A percentile compares a stretch with the other conserved stretches of the same genome.
Evolutionary conservation across 176 grass and related monocot genomes (phyloP).

Genomic region (Oryza glumipatula): DNA sequence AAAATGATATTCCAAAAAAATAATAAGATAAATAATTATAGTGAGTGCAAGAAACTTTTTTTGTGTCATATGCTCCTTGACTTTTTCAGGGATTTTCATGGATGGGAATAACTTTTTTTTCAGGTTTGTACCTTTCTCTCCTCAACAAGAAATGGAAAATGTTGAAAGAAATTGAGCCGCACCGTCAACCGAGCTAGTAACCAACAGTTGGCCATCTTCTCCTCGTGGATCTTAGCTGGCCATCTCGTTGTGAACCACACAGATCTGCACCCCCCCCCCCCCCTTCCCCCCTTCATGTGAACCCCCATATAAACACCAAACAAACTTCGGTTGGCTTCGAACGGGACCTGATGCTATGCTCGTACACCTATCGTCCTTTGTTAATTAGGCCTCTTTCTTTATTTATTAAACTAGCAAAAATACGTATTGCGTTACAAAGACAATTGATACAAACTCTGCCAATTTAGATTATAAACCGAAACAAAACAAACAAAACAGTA

Average conservation of each 20-base stretch:
- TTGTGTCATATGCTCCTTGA: neutral
- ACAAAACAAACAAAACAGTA: too few species aligned
- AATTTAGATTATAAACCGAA: too few species aligned
- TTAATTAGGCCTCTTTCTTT: neutral
- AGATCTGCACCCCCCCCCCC: neutral
- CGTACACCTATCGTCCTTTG: neutral
- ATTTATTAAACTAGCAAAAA: too few species aligned
- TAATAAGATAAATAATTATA: too few species aligned
- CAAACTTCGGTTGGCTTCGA: neutral
- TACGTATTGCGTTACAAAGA: too few species aligned
- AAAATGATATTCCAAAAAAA: too few species aligned
- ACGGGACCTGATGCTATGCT: neutral
- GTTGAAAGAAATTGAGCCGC: neutral
- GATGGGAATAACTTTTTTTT: neutral
- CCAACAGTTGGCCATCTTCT: constrained; percentile 15
- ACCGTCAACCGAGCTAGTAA: neutral
- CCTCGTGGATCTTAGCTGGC: neutral
- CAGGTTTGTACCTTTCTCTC: neutral
- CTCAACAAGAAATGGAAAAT: neutral
- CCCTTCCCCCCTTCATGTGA: neutral
- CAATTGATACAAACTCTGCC: too few species aligned
- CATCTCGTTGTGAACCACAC: neutral
- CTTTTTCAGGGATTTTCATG: neutral
- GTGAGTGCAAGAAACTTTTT: too few species aligned
- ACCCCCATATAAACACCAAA: neutral